Base-by-base conservation (phyloP, 2,329 filamentous ascomycete genomes). In the Pseudocercospora ulei region DNA sequence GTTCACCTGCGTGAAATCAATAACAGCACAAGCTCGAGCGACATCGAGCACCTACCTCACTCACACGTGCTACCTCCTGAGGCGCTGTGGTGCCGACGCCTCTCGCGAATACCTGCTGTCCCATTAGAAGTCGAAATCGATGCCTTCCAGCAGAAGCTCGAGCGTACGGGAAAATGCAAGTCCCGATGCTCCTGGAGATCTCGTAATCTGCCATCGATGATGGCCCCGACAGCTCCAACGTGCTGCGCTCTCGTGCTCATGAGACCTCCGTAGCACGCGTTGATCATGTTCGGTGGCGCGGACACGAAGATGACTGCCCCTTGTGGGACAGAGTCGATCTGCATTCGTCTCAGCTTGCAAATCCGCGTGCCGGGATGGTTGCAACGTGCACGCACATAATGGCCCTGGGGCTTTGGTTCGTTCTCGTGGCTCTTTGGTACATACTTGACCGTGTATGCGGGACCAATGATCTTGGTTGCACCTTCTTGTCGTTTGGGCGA, bases 371-470 rank as follows among this genome's bases (percentile, higher is more conserved):
- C n/a, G n/a, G n/a, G n/a, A n/a, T n/a, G n/a, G n/a, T n/a, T n/a
- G n/a, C n/a, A n/a, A n/a, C n/a, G 5, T 7, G 1, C 1, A 7
- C 3, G 5, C 9, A 70, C 68, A 37, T 72, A 73, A 42, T 72
- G 68, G 0, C 57, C 61, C 7, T 60, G 50, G 13, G 62, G 56
- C 49, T 68, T 71, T 0, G 69, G 65, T 4, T 61, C 58, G 24
- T 50, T 52, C 6, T 66, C 63, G 43, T 71, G 66, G 30, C 63
- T 60, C 29, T 68, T 60, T 3, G 61, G 61, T 8, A 65, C 69
- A 47, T 72, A 73, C 46, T 67, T 62, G 35, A 75, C 71, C 0
- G 70, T 74, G 47, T 71, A 72, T 4, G 69, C 72, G 7, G 67
- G 70, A 3, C 72, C 72, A 12, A 71, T 61, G 39, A 75, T 69